Evolutionary conservation across 164 flowering plant species (phyloP).

Genomic region (Annona cherimola): DNA sequence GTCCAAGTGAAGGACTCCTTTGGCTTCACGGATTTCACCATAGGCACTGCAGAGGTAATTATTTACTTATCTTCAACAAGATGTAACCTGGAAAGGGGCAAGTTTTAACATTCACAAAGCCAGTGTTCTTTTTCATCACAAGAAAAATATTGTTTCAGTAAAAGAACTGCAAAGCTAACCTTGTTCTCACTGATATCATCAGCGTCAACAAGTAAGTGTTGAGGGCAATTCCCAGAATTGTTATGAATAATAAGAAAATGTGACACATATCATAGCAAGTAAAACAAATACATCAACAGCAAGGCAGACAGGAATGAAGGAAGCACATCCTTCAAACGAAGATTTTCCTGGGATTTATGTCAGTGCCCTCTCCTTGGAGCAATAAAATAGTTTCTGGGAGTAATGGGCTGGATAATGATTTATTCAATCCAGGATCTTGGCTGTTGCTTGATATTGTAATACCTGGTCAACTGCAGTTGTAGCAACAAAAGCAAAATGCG

Average conservation of each 20-base stretch:
- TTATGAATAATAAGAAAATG: neutral
- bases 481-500: no score
- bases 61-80: conserved; percentile 3
- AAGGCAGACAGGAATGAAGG: neutral
- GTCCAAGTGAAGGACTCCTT: conserved; percentile 80
- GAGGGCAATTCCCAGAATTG: neutral
- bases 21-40: conserved; percentile 66
- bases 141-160: neutral
- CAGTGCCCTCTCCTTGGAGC: neutral
- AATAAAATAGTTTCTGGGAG: no score
- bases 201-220: neutral
- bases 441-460: no score
- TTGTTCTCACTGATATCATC: neutral
- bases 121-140: neutral
- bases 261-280: no score
- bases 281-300: neutral
- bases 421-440: no score
- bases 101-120: neutral
- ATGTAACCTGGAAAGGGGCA: neutral
- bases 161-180: neutral
- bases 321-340: neutral
- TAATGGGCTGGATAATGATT: no score
- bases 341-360: neutral
- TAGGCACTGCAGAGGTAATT: conserved; percentile 84
- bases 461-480: no score